Conservation (phyloP, 768 basidiomycete genomes). For the Termitomyces sp. region DNA sequence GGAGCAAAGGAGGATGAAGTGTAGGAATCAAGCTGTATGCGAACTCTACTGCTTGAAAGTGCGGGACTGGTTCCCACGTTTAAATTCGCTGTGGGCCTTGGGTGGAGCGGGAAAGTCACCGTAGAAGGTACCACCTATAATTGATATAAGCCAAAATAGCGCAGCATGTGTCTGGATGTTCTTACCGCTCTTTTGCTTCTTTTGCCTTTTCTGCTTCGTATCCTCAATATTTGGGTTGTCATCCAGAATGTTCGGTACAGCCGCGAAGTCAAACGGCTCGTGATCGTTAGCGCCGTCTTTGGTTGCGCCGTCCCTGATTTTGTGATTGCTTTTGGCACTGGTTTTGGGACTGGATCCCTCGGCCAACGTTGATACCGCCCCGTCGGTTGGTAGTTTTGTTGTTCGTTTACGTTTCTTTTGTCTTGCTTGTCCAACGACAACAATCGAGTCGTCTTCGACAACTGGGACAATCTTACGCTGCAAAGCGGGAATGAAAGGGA, state of each 20-base stretch:
- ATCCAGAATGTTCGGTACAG: constrained; percentile 71
- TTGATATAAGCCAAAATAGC: neutral
- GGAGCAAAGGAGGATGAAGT: neutral
- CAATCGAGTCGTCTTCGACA: constrained; percentile 56
- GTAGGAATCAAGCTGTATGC: neutral
- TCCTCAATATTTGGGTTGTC: constrained; percentile 41
- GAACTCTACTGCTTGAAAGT: constrained; percentile 51
- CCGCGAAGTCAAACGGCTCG: constrained; percentile 65
- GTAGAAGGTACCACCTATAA: constrained; percentile 38
- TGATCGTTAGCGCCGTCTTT: constrained; percentile 21
- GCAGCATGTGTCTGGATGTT: constrained; percentile 4
- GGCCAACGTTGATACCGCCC: constrained; percentile 7
- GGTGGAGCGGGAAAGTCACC: constrained; percentile 66
- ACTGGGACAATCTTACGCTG: constrained; percentile 39
- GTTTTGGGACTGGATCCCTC: constrained; percentile 14
- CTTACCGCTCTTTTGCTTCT: constrained; percentile 35
- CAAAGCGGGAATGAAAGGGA: constrained; percentile 73
- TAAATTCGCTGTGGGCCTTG: constrained; percentile 59
- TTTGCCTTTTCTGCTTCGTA: constrained; percentile 45
- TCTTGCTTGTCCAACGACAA: constrained; percentile 64
- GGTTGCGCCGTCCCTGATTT: constrained; percentile 18
- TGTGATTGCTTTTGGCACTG: too few relatives aligned
- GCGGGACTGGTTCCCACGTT: constrained; percentile 65
- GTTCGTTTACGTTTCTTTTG: constrained; percentile 64
- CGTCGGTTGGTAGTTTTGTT: constrained; percentile 23